Percentiles rank a stretch among this genome's conserved stretches.
These are phyloP conservation scores for Mercurialis annua DNA, from an alignment of 345 rosid genomes.

Conservation along the genomic window DNA sequence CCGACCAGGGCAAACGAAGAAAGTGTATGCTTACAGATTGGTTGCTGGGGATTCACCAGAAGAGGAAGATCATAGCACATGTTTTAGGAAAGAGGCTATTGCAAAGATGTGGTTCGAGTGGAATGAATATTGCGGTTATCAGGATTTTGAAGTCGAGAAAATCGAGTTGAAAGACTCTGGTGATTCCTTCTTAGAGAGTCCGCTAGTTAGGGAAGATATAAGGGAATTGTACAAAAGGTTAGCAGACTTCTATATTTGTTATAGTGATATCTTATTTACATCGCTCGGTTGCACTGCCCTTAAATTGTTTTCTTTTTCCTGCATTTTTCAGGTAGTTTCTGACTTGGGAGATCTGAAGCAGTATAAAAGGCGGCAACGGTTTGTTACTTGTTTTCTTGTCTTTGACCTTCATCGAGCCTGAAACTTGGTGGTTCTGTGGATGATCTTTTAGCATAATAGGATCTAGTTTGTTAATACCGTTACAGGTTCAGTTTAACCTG, in stretches of 20 bases:
- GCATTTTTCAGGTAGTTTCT: conserved; percentile 32
- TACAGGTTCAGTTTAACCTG: background rate
- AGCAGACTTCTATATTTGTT: conserved; percentile 9
- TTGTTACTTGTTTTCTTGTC: background rate
- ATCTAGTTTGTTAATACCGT: background rate
- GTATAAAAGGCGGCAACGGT: background rate
- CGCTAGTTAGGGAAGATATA: conserved; percentile 52
- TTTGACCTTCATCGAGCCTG: background rate
- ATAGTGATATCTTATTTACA: background rate
- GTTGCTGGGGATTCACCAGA: conserved; percentile 81
- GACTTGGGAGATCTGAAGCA: background rate
- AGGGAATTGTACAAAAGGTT: conserved; percentile 70
- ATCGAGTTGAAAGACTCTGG: conserved; percentile 50
- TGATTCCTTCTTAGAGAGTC: conserved; percentile 65
- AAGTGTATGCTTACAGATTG: conserved; percentile 65
- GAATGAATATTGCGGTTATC: conserved; percentile 59
- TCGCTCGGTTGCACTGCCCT: background rate
- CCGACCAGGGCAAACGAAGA: conserved; percentile 81
- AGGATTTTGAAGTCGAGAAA: conserved; percentile 44
- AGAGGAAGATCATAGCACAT: conserved; percentile 56
- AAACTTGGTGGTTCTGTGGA: background rate
- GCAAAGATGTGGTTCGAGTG: conserved; percentile 96
- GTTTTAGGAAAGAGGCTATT: conserved; percentile 72
- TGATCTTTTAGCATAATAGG: too few relatives aligned
- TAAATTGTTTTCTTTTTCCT: conserved; percentile 5